Evolutionary conservation across 2,329 filamentous ascomycete species (phyloP), one percentile per base, ranked within the genome.

Genomic region (Claviceps sp.): DNA sequence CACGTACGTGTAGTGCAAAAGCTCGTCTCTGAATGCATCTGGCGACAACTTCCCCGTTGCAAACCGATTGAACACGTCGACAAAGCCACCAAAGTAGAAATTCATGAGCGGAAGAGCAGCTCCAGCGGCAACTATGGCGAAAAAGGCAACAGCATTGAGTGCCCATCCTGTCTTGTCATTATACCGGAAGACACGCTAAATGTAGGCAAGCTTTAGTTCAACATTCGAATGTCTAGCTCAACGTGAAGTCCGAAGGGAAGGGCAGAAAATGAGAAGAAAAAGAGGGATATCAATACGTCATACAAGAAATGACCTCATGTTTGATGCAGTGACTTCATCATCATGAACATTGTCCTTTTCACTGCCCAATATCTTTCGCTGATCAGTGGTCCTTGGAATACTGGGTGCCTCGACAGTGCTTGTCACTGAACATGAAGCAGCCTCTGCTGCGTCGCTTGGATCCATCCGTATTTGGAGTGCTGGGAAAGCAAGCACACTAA

Each of bases 31-130:
- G 59, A 82, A 83, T 8, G 70, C 60, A 1, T 65, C 67, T 19
- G 73, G 67, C 2, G 69, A 67, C 5, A 71, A 58, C 24, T 63
- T 48, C 13, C 72, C 72, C 0, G 66, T 65, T 52, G 76, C 76
- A 60, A 81, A 84, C n/a, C 67, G 64, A 50, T 73, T 78, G 57
- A 84, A 82, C 8, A 72, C 67, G 8, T 76, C 74, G 47, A 81
- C 71, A 37, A 76, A 71, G 65, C 64, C n/a, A 56, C 78, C 78
- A 60, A 82, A 79, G 6, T 81, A 68, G 42, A 82, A 65, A 39
- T 80, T 77, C 76, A 83, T 81, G 38, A 81, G 57, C 0, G 77
- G 78, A 10, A 78, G 57, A 5, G 65, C 58, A 2, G 62, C 62
- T 43, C 70, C 70, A 0, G 68, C 57, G 5, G 58, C 65, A n/a